Evolutionary conservation across 2,329 filamentous ascomycete species (phyloP).

Genomic region (Madurella fahalii): DNA sequence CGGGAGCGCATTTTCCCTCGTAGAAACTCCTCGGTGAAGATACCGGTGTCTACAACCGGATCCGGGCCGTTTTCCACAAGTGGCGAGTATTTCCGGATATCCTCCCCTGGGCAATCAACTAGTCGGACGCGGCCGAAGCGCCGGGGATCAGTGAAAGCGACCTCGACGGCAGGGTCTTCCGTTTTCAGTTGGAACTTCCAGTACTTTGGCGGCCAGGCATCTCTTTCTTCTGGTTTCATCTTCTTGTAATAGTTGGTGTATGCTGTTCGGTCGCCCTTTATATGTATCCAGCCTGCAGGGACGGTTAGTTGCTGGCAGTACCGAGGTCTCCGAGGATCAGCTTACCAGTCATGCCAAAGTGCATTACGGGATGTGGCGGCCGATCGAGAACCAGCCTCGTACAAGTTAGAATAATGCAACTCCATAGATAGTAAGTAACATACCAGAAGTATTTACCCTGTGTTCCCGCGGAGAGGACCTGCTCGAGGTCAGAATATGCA

Average conservation of each 20-base stretch:
- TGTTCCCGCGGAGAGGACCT: slow-evolving; percentile 64
- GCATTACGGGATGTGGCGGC: slow-evolving; percentile 83
- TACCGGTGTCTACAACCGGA: slow-evolving; percentile 75
- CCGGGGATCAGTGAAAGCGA: slow-evolving; percentile 81
- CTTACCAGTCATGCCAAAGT: slow-evolving; percentile 69
- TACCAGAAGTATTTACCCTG: slow-evolving; percentile 98
- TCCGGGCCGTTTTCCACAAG: slow-evolving; percentile 92
- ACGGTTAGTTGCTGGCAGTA: slow-evolving; percentile 26
- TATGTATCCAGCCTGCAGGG: slow-evolving; percentile 72
- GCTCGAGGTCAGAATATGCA: background rate
- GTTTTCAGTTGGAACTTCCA: slow-evolving; percentile 75
- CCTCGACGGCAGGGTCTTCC: slow-evolving; percentile 49
- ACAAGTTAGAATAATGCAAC: background rate
- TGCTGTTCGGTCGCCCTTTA: slow-evolving; percentile 70
- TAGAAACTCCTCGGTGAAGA: slow-evolving; percentile 74
- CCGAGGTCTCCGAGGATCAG: slow-evolving; percentile 37
- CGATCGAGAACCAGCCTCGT: slow-evolving; percentile 57
- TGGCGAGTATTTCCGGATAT: slow-evolving; percentile 73
- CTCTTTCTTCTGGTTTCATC: slow-evolving; percentile 54
- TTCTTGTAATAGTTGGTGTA: slow-evolving; percentile 82
- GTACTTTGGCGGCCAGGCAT: slow-evolving; percentile 79
- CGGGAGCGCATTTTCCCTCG: slow-evolving; percentile 66
- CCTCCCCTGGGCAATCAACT: slow-evolving; percentile 70
- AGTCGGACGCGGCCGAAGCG: slow-evolving; percentile 76
- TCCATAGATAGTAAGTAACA: slow-evolving; percentile 12